A percentile compares a stretch with the other conserved stretches of the same genome.
Evolutionary conservation across 768 basidiomycete species (phyloP).

Genomic region (Pholiota molesta): DNA sequence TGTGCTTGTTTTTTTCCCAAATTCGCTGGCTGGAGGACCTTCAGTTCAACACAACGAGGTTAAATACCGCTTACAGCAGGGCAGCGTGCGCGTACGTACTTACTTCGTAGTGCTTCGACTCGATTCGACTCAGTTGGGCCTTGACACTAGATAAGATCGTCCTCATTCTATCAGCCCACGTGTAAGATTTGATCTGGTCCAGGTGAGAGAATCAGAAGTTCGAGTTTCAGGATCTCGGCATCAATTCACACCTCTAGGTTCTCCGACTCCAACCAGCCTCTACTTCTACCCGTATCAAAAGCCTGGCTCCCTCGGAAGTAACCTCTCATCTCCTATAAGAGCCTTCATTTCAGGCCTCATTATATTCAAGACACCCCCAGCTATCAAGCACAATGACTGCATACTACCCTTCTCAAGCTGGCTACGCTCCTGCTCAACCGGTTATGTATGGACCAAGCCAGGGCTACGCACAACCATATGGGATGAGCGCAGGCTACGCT

Average conservation of each 20-base stretch:
- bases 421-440: constrained; percentile 32
- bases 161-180: too few relatives aligned
- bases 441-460: constrained; percentile 33
- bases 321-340: neutral
- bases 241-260: neutral
- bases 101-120: too few relatives aligned
- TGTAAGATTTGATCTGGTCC: constrained; percentile 1
- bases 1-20: too few relatives aligned
- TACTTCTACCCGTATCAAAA: neutral
- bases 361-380: neutral
- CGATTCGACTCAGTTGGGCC: too few relatives aligned
- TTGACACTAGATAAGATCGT: constrained; percentile 1
- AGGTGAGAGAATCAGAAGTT: neutral
- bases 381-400: constrained; percentile 27
- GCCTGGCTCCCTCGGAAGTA: neutral
- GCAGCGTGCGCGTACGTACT: too few relatives aligned
- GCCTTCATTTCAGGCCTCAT: neutral
- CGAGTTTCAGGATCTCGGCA: constrained; percentile 5
- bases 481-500: constrained; percentile 24
- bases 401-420: constrained; percentile 43
- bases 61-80: too few relatives aligned
- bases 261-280: neutral
- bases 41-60: too few relatives aligned
- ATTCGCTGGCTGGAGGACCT: too few relatives aligned
- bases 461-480: constrained; percentile 28